These are phyloP conservation scores for Phalaenopsis aphrodite DNA, from an alignment of 106 monocot species.

Conservation along the genomic window DNA sequence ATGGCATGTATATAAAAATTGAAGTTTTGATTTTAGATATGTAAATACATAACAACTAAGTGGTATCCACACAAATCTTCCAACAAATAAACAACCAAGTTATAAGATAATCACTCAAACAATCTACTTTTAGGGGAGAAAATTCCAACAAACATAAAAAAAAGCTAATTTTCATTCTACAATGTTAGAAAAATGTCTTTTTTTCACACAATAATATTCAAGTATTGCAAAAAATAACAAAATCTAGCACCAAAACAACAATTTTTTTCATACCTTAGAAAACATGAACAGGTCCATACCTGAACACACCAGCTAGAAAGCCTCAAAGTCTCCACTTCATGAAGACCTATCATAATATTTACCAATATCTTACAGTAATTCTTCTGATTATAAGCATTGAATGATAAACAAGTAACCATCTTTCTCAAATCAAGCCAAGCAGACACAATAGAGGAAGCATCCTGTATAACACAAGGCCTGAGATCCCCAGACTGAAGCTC, in stretches of 20 bases:
- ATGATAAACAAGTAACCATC: not conserved
- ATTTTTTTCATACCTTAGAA: not conserved
- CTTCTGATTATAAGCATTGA: not conserved
- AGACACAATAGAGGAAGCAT: not conserved
- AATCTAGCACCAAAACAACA: not conserved
- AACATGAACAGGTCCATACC: not conserved
- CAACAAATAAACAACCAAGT: too few species aligned
- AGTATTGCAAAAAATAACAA: not conserved
- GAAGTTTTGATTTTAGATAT: too few species aligned
- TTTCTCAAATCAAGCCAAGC: not conserved
- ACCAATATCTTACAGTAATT: not conserved
- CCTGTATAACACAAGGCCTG: not conserved
- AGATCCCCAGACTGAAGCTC: slow-evolving; percentile 8
- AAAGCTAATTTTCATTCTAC: not conserved
- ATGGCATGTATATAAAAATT: too few species aligned
- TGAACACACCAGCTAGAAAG: slow-evolving; percentile 9
- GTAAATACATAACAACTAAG: too few species aligned
- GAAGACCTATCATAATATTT: not conserved
- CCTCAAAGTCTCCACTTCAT: slow-evolving; percentile 2
- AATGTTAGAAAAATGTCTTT: too few species aligned
- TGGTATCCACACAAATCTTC: too few species aligned
- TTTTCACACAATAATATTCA: too few species aligned
- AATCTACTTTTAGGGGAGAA: too few species aligned
- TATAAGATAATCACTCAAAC: too few species aligned
- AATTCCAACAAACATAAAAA: too few species aligned